Evolutionary conservation across 169 alveolate species (phyloP), one percentile per base, ranked within the genome.

Genomic region (Theileria annulata): DNA sequence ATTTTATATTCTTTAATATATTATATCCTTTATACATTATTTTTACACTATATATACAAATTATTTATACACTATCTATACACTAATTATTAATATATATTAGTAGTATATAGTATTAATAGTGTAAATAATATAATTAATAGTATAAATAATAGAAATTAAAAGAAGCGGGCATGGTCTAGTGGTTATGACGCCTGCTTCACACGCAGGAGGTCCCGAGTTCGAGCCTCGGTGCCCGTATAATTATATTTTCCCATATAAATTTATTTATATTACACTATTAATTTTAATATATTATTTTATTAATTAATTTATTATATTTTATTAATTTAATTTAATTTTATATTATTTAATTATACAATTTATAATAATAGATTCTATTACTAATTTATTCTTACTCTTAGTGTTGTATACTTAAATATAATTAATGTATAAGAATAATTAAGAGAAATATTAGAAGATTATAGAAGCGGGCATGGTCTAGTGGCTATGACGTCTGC

Each of bases 191-290:
- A 93, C 96, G 96, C 88, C 92, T 92, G 96, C 96, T 93, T 93
- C 86, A 93, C 96, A 93, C 96, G 96, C 96, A 92, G 92, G 88
- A 93, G 96, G 90, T 93, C 96, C 95, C 96, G 96, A 93, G 96
- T 93, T 93, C 96, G 95, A 93, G 86, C 96, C 96, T 93, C 96
- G 96, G 95, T 92, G 93, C 96, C 93, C 96, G 96, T 92, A 92
- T 66, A 12, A 35, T 70, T 23, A 56, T 15, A 64, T 25, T 19
- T 21, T 25, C 8, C 2, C 35, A 56, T n/a, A 2, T 56, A 56
- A 56, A 56, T 5, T 19, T 5, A 56, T 56, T 21, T 56, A 56
- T 56, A 10, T 42, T 8, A 8, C 51, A 3, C 47, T 4, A 35
- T 35, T 35, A 4, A 4, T 35, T 42, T 42, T 42, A 42, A 42